Evolutionary conservation across 2,329 filamentous ascomycete genomes (phyloP).

Genomic region (Verticillium klebahnii): DNA sequence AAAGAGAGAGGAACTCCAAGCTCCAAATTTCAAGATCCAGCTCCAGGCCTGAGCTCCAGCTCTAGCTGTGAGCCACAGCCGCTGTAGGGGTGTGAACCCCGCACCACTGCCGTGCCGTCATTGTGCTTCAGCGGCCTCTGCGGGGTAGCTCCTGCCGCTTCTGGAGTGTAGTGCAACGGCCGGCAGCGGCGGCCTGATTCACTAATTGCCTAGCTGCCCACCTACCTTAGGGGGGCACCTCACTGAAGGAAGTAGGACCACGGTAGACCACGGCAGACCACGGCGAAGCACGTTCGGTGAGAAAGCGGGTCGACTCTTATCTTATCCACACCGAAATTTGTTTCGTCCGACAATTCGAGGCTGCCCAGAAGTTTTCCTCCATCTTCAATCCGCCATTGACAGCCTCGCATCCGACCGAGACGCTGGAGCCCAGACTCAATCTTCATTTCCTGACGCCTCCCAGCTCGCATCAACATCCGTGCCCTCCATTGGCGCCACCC

Average conservation of each 20-base stretch:
- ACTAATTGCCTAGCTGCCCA: too few relatives aligned
- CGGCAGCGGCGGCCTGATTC: not conserved
- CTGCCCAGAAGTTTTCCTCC: not conserved
- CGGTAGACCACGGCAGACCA: too few relatives aligned
- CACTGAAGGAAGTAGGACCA: too few relatives aligned
- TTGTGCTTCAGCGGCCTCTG: not conserved
- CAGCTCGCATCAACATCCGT: not conserved
- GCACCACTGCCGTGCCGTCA: not conserved
- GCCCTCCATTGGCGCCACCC: conserved; percentile 7
- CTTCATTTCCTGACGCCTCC: not conserved
- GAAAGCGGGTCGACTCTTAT: not conserved
- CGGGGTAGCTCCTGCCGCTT: not conserved
- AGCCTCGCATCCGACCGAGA: not conserved
- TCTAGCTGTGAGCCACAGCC: not conserved
- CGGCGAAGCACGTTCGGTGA: not conserved
- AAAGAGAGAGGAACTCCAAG: not conserved
- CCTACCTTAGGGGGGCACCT: too few relatives aligned
- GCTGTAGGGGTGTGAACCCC: not conserved
- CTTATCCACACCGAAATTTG: not conserved
- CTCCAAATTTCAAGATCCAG: not conserved
- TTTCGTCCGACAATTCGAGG: not conserved
- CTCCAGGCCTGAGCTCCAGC: not conserved
- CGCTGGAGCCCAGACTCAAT: not conserved
- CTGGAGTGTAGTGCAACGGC: not conserved
- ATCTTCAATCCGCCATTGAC: not conserved